Conservation (phyloP, 2,329 filamentous ascomycete species). For the Zopfia rhizophila region DNA sequence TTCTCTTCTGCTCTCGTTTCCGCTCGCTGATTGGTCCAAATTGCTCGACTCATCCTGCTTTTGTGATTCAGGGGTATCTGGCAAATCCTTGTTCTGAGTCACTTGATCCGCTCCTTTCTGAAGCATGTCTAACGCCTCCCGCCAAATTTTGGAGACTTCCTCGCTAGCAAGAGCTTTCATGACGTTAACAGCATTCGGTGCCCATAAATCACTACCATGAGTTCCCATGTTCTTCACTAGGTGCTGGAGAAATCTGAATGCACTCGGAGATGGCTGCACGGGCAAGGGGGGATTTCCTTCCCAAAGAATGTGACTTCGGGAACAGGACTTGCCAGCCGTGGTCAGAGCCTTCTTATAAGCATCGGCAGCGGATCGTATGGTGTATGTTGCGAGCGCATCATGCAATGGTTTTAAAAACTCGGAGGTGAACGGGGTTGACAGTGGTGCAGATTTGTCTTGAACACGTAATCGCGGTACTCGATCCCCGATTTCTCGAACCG, state of each 20-base stretch:
- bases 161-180: constrained; percentile 69
- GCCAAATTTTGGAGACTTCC: constrained; percentile 56
- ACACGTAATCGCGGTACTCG: constrained; percentile 63
- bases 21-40: too few species aligned
- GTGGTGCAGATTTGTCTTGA: constrained; percentile 41
- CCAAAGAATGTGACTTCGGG: constrained; percentile 78
- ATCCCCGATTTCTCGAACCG: constrained; percentile 77
- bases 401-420: constrained; percentile 73
- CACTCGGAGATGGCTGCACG: constrained; percentile 77
- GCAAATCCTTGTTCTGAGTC: too few species aligned
- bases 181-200: constrained; percentile 68
- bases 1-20: constrained; percentile 30
- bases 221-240: constrained; percentile 74
- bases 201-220: constrained; percentile 84
- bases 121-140: constrained; percentile 50
- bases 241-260: constrained; percentile 76
- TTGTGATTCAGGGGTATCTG: constrained; percentile 16
- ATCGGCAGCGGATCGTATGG: constrained; percentile 61
- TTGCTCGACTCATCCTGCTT: constrained; percentile 23
- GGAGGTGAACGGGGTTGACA: constrained; percentile 48
- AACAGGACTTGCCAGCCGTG: constrained; percentile 57
- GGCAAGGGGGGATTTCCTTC: constrained; percentile 81
- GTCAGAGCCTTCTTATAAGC: constrained; percentile 57
- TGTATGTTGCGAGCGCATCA: constrained; percentile 64
- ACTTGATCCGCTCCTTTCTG: constrained; percentile 34